Percentiles rank a stretch among this genome's conserved stretches.
Conservation (phyloP, 148 eudicot genomes). For the Nepenthes gracilis region DNA sequence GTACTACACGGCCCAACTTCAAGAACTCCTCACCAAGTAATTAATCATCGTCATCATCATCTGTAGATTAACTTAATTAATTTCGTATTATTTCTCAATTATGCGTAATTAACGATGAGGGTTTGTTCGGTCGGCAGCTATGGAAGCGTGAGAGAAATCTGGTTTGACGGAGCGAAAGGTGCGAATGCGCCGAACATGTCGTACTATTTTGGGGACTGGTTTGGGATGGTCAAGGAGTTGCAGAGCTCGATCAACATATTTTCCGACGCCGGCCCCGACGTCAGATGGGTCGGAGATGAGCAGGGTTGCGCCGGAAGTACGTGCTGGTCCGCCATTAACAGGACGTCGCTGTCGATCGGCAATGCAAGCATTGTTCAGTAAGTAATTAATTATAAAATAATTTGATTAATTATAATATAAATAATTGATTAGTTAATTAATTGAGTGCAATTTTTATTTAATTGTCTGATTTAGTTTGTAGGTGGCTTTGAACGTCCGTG, state of each 20-base stretch:
- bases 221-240: slow-evolving; percentile 67
- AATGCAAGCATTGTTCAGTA: slow-evolving; percentile 56
- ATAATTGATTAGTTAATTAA: no score
- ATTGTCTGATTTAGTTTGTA: no score
- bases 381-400: slow-evolving; percentile 20
- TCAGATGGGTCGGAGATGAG: slow-evolving; percentile 88
- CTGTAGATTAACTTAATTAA: not conserved
- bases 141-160: slow-evolving; percentile 67
- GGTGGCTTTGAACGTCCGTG: no score
- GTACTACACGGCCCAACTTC: slow-evolving; percentile 79
- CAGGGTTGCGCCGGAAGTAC: slow-evolving; percentile 64
- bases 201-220: slow-evolving; percentile 74
- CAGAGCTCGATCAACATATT: slow-evolving; percentile 87
- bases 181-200: slow-evolving; percentile 65
- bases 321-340: slow-evolving; percentile 82
- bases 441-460: no score
- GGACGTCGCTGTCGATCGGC: slow-evolving; percentile 67
- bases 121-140: slow-evolving; percentile 29
- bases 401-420: no score
- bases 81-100: not conserved
- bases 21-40: slow-evolving; percentile 71
- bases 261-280: slow-evolving; percentile 85
- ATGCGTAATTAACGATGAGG: not conserved
- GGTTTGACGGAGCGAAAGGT: slow-evolving; percentile 97
- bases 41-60: no score